phyloP scores from a whole-genome alignment of 495 filamentous ascomycete species.

The Lasiosphaeris hirsuta region DNA sequence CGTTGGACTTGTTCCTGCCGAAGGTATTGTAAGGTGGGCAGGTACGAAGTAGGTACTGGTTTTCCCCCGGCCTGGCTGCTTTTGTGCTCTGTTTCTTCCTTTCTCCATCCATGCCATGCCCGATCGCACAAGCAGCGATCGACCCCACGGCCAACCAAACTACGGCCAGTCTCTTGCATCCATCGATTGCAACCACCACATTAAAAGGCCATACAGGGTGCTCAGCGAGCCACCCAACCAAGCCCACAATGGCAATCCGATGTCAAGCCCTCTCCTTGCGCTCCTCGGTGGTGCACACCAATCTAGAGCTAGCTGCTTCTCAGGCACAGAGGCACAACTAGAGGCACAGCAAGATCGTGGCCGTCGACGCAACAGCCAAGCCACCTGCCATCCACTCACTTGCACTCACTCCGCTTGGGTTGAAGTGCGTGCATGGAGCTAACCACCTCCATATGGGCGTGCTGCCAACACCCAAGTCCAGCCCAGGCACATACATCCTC shows the following conservation, averaged over 20 bases:
- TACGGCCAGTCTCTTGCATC: background rate
- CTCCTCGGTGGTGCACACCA: background rate
- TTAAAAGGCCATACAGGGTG: background rate
- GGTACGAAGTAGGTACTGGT: no score
- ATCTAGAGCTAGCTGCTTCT: no score
- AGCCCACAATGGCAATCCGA: background rate
- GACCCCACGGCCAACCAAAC: slow-evolving; percentile 3
- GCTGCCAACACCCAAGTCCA: no score
- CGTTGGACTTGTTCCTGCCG: no score
- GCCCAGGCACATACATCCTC: no score
- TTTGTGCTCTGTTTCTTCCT: background rate
- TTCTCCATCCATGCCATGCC: background rate
- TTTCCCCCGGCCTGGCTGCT: no score
- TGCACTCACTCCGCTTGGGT: background rate
- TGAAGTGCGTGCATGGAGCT: slow-evolving; percentile 7
- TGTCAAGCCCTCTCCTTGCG: background rate
- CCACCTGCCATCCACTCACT: background rate
- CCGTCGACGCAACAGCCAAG: background rate
- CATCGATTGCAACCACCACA: background rate
- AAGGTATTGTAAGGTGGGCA: no score
- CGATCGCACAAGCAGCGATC: background rate
- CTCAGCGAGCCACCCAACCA: background rate
- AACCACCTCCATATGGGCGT: background rate
- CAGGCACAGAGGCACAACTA: background rate
- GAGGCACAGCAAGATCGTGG: no score